These are phyloP conservation scores for Candida dajiaensis DNA, from an alignment of 805 yeast species.

Conservation along the genomic window DNA sequence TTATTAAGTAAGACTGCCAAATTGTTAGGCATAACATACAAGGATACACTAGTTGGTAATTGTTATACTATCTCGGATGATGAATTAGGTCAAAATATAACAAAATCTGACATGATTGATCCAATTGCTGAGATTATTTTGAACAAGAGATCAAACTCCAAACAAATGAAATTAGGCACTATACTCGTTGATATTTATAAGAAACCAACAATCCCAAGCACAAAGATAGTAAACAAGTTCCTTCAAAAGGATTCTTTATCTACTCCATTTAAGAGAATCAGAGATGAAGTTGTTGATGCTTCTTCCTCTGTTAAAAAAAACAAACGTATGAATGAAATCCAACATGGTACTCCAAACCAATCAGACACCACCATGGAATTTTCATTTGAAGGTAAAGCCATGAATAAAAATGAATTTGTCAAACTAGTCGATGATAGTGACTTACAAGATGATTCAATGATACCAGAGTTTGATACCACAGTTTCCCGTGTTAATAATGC, in stretches of 20 bases:
- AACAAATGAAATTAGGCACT: slow-evolving; percentile 14
- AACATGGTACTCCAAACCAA: slow-evolving; percentile 5
- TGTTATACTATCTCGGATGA: background rate
- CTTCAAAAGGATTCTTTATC: slow-evolving; percentile 7
- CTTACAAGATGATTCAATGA: slow-evolving; percentile 24
- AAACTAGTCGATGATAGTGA: slow-evolving; percentile 30
- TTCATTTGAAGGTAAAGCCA: slow-evolving; percentile 41
- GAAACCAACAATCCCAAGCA: slow-evolving; percentile 1
- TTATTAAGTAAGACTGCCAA: slow-evolving; percentile 1
- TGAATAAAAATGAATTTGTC: slow-evolving; percentile 36
- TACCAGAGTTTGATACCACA: slow-evolving; percentile 6
- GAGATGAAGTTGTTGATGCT: slow-evolving; percentile 22
- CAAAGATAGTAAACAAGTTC: slow-evolving; percentile 7
- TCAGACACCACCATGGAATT: slow-evolving; percentile 29
- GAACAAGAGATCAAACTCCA: slow-evolving; percentile 8
- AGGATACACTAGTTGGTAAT: slow-evolving; percentile 3
- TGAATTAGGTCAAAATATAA: slow-evolving; percentile 9
- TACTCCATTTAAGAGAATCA: slow-evolving; percentile 23
- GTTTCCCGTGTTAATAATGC: slow-evolving; percentile 10
- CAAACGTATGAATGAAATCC: slow-evolving; percentile 15
- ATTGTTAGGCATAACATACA: slow-evolving; percentile 9
- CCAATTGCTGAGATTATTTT: slow-evolving; percentile 3
- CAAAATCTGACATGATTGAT: slow-evolving; percentile 5
- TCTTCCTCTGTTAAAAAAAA: slow-evolving; percentile 22
- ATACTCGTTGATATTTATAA: slow-evolving; percentile 12